Evolutionary conservation across 306 rosid genomes (phyloP), one percentile per base, ranked within the genome.

Genomic region (Delonix regia): DNA sequence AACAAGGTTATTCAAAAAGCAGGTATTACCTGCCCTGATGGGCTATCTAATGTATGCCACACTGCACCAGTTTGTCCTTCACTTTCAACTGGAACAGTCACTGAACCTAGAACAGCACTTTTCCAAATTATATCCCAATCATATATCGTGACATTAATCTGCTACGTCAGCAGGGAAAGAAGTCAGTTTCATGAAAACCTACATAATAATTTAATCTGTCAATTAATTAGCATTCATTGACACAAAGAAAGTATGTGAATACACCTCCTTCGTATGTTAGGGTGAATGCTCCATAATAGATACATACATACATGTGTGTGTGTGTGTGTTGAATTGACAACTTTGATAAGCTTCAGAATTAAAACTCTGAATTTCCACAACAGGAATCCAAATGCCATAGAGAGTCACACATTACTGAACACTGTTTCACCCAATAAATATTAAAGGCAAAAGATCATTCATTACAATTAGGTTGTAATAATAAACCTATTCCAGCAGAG

Each of bases 121-220:
- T 95, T 95, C 99, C 99, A 95, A 75, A 95, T 89, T 82, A 95
- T 93, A 87, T 95, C 99, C 99, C 99, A 93, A 79, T 95, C 98
- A 81, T 91, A 95, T 84, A 95, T 93, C 41, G 99, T 95, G 82
- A 95, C 89, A 71, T 85, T 87, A 73, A 95, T 91, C 99, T 95
- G 98, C 79, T 57, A 86, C 71, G 81, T 57, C 86, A 85, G 82
- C 76, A 83, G 84, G 75, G 52, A 81, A 84, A 82, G 76, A 85
- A 45, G 81, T 88, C 83, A 88, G 87, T 76, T 87, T 77, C 84
- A 82, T n/a, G 83, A 79, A 85, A 85, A 81, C 83, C 83, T 73
- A 82, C 86, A 82, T 77, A 81, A 60, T 57, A 77, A 74, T 56
- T 76, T 51, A 71, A 51, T 69, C 78, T 70, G 81, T 78, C 72